These are phyloP conservation scores for Phytophthora quininea DNA, from an alignment of 352 stramenopile genomes.

Conservation along the genomic window DNA sequence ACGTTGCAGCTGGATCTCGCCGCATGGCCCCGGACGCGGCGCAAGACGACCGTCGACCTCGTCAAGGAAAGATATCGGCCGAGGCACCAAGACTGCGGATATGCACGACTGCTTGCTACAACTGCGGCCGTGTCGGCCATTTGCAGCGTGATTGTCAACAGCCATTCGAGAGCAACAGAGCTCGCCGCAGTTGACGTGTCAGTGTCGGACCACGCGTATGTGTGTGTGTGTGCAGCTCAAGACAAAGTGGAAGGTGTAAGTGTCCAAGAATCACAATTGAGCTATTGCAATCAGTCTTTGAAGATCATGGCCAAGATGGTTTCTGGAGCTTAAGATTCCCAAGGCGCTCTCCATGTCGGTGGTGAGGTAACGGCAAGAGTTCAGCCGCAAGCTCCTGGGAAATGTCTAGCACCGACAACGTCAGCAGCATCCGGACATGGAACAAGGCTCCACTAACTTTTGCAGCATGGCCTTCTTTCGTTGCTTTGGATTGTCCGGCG, in stretches of 20 bases:
- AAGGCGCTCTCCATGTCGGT: background rate
- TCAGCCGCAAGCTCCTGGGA: background rate
- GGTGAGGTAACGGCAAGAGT: background rate
- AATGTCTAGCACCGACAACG: background rate
- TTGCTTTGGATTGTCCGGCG: background rate
- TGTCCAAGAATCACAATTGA: too few relatives aligned
- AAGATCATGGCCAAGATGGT: too few relatives aligned
- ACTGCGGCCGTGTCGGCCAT: background rate
- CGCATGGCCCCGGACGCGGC: too few relatives aligned
- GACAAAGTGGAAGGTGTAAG: too few relatives aligned
- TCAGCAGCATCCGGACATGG: slow-evolving; percentile 2
- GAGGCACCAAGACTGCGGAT: background rate
- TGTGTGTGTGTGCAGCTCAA: too few relatives aligned
- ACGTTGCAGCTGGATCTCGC: too few relatives aligned
- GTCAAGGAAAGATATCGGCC: background rate
- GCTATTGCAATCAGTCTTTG: too few relatives aligned
- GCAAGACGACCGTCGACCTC: background rate
- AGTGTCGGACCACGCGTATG: background rate
- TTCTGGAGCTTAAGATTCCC: background rate
- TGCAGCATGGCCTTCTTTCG: background rate
- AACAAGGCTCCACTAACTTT: background rate
- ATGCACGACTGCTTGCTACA: background rate
- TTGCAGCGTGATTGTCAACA: background rate
- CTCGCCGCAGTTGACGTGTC: background rate
- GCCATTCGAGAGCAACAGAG: background rate